Percentiles rank a stretch among this genome's conserved stretches.
Evolutionary conservation across 345 rosid species (phyloP).

Genomic region (Punica granatum): DNA sequence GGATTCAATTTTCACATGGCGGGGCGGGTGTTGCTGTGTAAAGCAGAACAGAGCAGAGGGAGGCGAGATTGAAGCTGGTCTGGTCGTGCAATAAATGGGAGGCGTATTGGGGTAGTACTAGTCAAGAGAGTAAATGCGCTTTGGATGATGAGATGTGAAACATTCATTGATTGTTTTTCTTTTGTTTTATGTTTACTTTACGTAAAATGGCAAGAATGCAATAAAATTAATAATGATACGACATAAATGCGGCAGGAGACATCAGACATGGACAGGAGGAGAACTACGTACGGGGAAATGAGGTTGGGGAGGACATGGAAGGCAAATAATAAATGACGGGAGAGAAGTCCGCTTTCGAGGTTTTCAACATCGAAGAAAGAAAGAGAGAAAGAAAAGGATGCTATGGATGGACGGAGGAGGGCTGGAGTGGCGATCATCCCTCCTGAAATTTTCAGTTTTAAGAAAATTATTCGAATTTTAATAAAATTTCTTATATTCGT

Average conservation of each 20-base stretch:
- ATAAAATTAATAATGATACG: background rate
- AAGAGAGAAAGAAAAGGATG: too few species aligned
- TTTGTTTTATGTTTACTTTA: background rate
- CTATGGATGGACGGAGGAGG: too few species aligned
- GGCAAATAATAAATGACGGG: background rate
- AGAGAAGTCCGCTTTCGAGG: background rate
- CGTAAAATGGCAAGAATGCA: background rate
- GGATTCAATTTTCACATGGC: background rate
- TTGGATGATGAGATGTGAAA: constrained; percentile 1
- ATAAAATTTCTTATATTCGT: too few species aligned
- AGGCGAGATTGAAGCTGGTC: background rate
- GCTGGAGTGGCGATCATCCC: too few species aligned
- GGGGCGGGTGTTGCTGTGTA: background rate
- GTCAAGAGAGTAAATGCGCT: background rate
- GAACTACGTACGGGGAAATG: too few species aligned
- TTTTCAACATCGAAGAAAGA: background rate
- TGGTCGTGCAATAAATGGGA: background rate
- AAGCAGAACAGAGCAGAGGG: background rate
- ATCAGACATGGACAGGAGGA: background rate
- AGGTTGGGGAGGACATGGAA: background rate
- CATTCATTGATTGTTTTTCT: background rate
- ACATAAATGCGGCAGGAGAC: too few species aligned
- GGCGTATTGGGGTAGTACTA: background rate
- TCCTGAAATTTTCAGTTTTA: too few species aligned
- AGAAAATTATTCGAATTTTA: too few species aligned